These are phyloP conservation scores for Penicillium ochrochloron DNA, from an alignment of 495 filamentous ascomycete species.

Conservation along the genomic window DNA sequence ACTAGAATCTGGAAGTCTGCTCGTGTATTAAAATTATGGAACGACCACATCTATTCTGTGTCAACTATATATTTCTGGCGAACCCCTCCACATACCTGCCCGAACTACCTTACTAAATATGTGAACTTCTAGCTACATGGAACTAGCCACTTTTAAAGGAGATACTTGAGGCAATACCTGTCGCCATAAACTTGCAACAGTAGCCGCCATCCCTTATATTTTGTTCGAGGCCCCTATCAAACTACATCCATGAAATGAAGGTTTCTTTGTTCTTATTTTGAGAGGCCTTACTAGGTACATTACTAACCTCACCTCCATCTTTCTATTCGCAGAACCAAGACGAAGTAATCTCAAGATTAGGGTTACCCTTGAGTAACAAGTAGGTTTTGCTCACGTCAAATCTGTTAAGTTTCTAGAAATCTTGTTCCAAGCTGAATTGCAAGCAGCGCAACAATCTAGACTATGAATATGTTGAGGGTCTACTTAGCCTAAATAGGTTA, in stretches of 20 bases:
- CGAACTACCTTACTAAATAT: too few relatives aligned
- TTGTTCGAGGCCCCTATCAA: too few relatives aligned
- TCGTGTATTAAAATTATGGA: too few relatives aligned
- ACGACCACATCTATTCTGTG: too few relatives aligned
- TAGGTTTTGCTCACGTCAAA: not conserved
- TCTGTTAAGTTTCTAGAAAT: not conserved
- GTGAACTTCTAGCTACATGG: too few relatives aligned
- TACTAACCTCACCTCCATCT: not conserved
- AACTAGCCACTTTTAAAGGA: too few relatives aligned
- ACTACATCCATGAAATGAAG: not conserved
- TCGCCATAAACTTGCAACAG: too few relatives aligned
- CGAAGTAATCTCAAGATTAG: not conserved
- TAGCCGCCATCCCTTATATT: too few relatives aligned
- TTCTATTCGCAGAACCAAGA: not conserved
- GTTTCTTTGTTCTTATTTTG: not conserved
- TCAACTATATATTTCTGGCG: too few relatives aligned
- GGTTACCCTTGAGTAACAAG: not conserved
- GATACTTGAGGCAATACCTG: too few relatives aligned
- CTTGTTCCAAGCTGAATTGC: not conserved
- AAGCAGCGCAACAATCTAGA: not conserved
- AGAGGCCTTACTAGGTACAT: not conserved
- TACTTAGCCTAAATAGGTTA: slow-evolving; percentile 2
- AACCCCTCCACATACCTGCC: too few relatives aligned
- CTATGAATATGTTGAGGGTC: slow-evolving; percentile 1
- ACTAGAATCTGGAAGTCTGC: too few relatives aligned